These are phyloP conservation scores for Colletotrichum plurivorum DNA, from an alignment of 2,329 filamentous ascomycete genomes.

Conservation along the genomic window DNA sequence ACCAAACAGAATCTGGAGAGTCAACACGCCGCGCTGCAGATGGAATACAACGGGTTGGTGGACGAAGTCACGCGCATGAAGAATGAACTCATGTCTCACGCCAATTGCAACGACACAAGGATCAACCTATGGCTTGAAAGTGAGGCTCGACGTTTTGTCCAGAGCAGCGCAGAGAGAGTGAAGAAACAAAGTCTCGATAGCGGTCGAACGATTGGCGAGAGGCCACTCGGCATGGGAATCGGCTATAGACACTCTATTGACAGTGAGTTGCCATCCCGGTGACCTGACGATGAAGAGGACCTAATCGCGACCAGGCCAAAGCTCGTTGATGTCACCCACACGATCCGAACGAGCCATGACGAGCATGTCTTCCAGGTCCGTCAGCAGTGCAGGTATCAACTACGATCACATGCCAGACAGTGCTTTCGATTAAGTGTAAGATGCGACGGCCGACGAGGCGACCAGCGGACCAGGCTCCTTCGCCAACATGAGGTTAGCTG, in stretches of 20 bases:
- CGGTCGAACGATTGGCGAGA: constrained; percentile 16
- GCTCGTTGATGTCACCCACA: constrained; percentile 38
- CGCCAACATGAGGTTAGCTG: neutral
- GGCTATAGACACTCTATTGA: constrained; percentile 34
- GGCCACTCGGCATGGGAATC: constrained; percentile 21
- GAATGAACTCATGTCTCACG: constrained; percentile 66
- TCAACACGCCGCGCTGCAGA: constrained; percentile 58
- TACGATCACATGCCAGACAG: constrained; percentile 56
- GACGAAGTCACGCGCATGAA: constrained; percentile 64
- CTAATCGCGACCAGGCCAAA: constrained; percentile 26
- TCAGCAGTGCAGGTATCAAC: constrained; percentile 46
- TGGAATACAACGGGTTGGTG: constrained; percentile 58
- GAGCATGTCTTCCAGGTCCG: constrained; percentile 40
- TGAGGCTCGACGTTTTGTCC: constrained; percentile 65
- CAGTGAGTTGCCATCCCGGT: constrained; percentile 24
- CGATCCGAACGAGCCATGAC: constrained; percentile 24
- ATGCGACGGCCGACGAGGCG: neutral
- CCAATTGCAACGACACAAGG: constrained; percentile 65
- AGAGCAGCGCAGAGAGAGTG: constrained; percentile 48
- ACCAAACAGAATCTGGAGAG: constrained; percentile 60
- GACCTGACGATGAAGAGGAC: neutral
- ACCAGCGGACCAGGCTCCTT: neutral
- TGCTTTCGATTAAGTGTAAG: constrained; percentile 45
- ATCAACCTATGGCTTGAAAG: constrained; percentile 68
- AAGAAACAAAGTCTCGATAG: constrained; percentile 33